phyloP scores from a whole-genome alignment of 2,329 filamentous ascomycete species.

The Rhexocercosporidium sp. region DNA sequence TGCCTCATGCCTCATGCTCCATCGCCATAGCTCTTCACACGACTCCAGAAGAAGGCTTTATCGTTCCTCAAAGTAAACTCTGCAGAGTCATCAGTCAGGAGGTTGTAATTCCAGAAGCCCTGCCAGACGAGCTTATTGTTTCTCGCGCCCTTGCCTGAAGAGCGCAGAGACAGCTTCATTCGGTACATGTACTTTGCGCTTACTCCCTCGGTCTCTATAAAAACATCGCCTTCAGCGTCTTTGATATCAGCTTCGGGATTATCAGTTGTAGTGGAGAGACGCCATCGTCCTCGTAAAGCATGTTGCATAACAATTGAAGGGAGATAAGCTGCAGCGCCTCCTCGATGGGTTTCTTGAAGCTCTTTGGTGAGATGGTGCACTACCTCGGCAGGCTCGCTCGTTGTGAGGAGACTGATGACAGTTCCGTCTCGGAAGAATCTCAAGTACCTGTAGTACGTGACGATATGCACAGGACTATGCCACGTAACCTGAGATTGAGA shows the following conservation, averaged over 20 bases:
- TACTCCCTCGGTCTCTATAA: conserved; percentile 86
- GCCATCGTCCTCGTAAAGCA: conserved; percentile 70
- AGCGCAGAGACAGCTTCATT: conserved; percentile 76
- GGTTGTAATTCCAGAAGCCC: conserved; percentile 90
- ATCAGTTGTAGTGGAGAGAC: conserved; percentile 49
- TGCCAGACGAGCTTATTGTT: conserved; percentile 92
- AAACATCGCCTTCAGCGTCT: conserved; percentile 69
- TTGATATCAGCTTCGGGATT: conserved; percentile 39
- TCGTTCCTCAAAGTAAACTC: conserved; percentile 73
- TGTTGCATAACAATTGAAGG: conserved; percentile 67
- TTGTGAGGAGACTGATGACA: conserved; percentile 79
- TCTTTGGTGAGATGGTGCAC: conserved; percentile 82
- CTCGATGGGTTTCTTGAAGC: conserved; percentile 53
- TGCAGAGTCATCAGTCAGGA: conserved; percentile 86
- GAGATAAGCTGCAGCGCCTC: conserved; percentile 43
- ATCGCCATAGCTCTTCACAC: conserved; percentile 66
- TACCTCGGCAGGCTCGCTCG: conserved; percentile 81
- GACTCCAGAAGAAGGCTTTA: conserved; percentile 70
- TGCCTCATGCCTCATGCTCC: conserved; percentile 38
- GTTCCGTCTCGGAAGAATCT: conserved; percentile 93
- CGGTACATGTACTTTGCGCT: conserved; percentile 81
- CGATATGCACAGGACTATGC: conserved; percentile 85
- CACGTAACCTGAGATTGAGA: conserved; percentile 75
- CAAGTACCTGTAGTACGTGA: conserved; percentile 97
- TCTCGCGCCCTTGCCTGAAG: conserved; percentile 64